These are phyloP conservation scores for Lichtheimia corymbifera DNA, from an alignment of 371 early-diverging fungal genomes.

Conservation along the genomic window DNA sequence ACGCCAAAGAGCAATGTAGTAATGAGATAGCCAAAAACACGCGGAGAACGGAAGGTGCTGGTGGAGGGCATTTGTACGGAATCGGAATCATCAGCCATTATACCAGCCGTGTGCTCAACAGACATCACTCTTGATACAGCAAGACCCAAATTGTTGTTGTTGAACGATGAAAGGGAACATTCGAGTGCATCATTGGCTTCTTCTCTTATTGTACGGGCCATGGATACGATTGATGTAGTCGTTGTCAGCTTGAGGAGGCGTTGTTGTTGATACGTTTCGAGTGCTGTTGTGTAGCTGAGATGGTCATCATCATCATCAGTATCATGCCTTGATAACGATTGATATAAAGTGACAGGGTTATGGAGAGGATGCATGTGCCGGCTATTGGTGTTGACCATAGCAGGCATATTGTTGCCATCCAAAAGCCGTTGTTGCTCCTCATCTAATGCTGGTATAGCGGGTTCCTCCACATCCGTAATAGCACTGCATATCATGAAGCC, in stretches of 20 bases:
- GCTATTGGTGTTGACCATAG: neutral
- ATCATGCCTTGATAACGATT: neutral
- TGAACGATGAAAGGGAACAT: neutral
- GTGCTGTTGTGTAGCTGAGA: neutral
- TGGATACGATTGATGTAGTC: neutral
- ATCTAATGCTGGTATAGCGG: neutral
- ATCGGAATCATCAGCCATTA: neutral
- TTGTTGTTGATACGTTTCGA: constrained; percentile 5
- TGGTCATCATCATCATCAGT: neutral
- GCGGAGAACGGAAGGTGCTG: constrained; percentile 7
- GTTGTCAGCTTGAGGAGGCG: constrained; percentile 10
- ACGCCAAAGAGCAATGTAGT: constrained; percentile 36
- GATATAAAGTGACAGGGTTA: neutral
- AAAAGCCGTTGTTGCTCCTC: neutral
- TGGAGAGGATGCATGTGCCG: neutral
- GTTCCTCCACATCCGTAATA: neutral
- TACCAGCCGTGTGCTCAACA: constrained; percentile 28
- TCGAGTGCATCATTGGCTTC: constrained; percentile 42
- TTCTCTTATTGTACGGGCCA: constrained; percentile 26
- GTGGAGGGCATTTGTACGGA: neutral
- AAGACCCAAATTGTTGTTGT: constrained; percentile 26
- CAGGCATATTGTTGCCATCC: neutral
- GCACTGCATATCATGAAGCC: constrained; percentile 23
- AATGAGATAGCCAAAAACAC: constrained; percentile 24
- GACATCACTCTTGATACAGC: constrained; percentile 38